Conservation (phyloP, 805 yeast genomes). For the Yarrowia porcina region DNA sequence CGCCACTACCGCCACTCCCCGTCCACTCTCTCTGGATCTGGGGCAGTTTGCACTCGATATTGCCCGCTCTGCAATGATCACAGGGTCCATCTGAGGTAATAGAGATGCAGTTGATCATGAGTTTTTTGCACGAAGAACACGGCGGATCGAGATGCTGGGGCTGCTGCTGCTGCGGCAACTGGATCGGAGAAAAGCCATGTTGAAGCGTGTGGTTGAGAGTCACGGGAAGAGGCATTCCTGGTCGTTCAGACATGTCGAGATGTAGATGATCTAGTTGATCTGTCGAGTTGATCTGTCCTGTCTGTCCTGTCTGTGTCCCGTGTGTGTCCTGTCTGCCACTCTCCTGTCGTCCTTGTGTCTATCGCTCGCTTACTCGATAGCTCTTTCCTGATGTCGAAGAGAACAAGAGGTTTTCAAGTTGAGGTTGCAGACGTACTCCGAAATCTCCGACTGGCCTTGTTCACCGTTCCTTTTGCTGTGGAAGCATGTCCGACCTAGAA, state of each 20-base stretch:
- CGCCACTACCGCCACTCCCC: too few relatives aligned
- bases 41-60: neutral
- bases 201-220: neutral
- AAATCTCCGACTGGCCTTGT: conserved; percentile 9
- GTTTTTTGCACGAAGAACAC: conserved; percentile 1
- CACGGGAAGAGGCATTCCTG: neutral
- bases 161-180: neutral
- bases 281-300: neutral
- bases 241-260: neutral
- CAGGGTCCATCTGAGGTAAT: neutral
- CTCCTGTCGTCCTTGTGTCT: too few relatives aligned
- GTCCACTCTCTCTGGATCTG: too few relatives aligned
- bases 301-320: too few relatives aligned
- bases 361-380: too few relatives aligned
- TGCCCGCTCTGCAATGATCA: neutral
- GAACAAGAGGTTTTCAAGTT: too few relatives aligned
- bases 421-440: neutral
- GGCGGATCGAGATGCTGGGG: neutral
- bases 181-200: neutral
- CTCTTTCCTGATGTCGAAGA: too few relatives aligned
- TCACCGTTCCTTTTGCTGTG: neutral
- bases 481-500: neutral
- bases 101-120: conserved; percentile 19
- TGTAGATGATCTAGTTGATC: too few relatives aligned
- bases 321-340: too few relatives aligned